Base-by-base conservation (phyloP, 1,284 basidiomycete genomes). In the Leccinum fuscescens region DNA sequence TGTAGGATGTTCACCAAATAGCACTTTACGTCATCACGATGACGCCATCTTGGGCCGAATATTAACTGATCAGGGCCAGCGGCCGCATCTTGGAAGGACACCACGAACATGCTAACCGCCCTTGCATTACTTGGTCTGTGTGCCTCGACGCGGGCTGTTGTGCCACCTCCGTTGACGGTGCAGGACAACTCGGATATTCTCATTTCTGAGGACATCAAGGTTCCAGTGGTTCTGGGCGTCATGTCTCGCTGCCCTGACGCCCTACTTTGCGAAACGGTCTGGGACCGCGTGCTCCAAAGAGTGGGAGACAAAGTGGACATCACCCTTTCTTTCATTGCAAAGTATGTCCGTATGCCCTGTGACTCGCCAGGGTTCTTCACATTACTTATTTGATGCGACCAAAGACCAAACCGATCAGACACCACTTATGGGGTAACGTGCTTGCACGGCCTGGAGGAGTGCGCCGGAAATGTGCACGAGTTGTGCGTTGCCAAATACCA, bases 401-500 rank as follows among this genome's bases (percentile, higher is more conserved):
- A 55, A 68, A 93, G 92, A 55, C 71, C 85, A 27, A 85, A 94
- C 71, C 65, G 79, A 22, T 80, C 84, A 8, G 88, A 90, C 46
- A 76, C 84, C 11, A 78, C 81, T 53, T 89, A 88, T 69, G 92
- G 92, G 14, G 84, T 91, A 20, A 82, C 78, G 24, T 95, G 93
- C 76, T 82, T 81, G 79, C 93, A 96, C 72, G 93, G 93, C 20
- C 76, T 78, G 15, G 74, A 82, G 52, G 93, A 96, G 76, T 94
- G 92, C 67, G 86, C 86, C n/a, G 93, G 92, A 55, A 93, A 95
- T 76, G 83, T 93, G 15, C 89, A 95, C 64, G 86, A 95, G 71
- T 80, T 96, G 24, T 96, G 93, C 70, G 86, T 86, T 12, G 77
- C 79, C 61, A 84, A 85, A 70, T 80, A 90, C 66, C 78, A 83